phyloP scores from a whole-genome alignment of 495 filamentous ascomycete genomes.

The Penicillium macrosclerotiorum region DNA sequence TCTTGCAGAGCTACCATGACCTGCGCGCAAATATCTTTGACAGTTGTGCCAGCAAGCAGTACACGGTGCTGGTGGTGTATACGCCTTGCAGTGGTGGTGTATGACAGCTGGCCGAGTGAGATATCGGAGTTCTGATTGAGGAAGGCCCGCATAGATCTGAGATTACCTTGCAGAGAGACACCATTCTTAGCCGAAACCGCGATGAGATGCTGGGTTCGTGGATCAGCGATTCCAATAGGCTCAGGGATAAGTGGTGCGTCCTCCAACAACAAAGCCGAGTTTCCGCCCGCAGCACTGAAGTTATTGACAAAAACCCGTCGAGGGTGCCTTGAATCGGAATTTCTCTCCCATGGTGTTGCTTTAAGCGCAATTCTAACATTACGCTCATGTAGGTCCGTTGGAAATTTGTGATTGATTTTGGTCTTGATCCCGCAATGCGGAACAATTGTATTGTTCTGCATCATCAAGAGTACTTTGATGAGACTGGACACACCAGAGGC shows the following conservation, averaged over 20 bases:
- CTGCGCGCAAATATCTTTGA: constrained; percentile 13
- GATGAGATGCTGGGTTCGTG: neutral
- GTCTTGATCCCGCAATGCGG: constrained; percentile 46
- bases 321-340: neutral
- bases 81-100: constrained; percentile 70
- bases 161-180: constrained; percentile 29
- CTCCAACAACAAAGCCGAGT: constrained; percentile 27
- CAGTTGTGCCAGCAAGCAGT: neutral
- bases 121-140: constrained; percentile 47
- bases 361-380: neutral
- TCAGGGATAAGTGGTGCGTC: constrained; percentile 18
- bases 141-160: constrained; percentile 32
- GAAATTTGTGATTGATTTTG: constrained; percentile 34
- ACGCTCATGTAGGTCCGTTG: neutral
- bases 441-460: constrained; percentile 40
- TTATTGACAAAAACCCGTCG: constrained; percentile 30
- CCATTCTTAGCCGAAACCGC: constrained; percentile 6
- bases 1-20: constrained; percentile 20
- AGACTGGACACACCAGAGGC: constrained; percentile 46
- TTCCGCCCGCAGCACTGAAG: constrained; percentile 38
- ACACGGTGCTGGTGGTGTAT: constrained; percentile 51
- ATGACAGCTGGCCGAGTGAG: constrained; percentile 56
- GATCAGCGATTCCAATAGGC: neutral
- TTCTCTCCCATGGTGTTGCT: neutral
- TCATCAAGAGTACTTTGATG: constrained; percentile 50